Percentiles rank a stretch among this genome's conserved stretches.
Evolutionary conservation across 805 yeast genomes (phyloP).

Genomic region (Metschnikowia kunwiensis): DNA sequence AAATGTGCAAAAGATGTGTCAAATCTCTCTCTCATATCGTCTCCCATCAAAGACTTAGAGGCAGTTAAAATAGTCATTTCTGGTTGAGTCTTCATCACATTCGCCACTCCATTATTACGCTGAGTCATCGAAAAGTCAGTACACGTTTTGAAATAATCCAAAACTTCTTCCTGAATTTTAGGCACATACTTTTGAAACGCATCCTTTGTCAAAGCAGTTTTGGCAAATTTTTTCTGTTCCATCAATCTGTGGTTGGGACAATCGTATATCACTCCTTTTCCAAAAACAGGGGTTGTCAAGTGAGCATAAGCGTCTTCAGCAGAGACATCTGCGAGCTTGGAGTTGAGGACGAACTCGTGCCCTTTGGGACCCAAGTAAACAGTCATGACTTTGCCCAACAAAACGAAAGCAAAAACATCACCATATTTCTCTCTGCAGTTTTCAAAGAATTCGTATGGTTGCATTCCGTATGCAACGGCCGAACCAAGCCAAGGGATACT

Average conservation of each 20-base stretch:
- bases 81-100: slow-evolving; percentile 83
- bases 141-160: slow-evolving; percentile 58
- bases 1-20: slow-evolving; percentile 80
- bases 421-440: slow-evolving; percentile 80
- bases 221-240: slow-evolving; percentile 98
- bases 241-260: slow-evolving; percentile 90
- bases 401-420: slow-evolving; percentile 85
- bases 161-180: slow-evolving; percentile 73
- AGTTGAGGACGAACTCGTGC: slow-evolving; percentile 92
- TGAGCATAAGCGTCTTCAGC: slow-evolving; percentile 97
- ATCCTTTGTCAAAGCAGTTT: slow-evolving; percentile 80
- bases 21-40: slow-evolving; percentile 81
- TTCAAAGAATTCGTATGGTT: slow-evolving; percentile 87
- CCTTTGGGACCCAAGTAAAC: slow-evolving; percentile 97
- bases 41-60: slow-evolving; percentile 85
- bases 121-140: slow-evolving; percentile 43
- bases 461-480: slow-evolving; percentile 84
- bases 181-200: slow-evolving; percentile 87
- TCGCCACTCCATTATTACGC: slow-evolving; percentile 46
- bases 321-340: slow-evolving; percentile 82
- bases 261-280: slow-evolving; percentile 96
- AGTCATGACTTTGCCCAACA: slow-evolving; percentile 90
- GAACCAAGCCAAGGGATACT: slow-evolving; percentile 97
- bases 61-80: slow-evolving; percentile 97
- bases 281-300: slow-evolving; percentile 98